phyloP scores from a whole-genome alignment of 805 yeast genomes.

The Kurtzmaniella fragi region DNA sequence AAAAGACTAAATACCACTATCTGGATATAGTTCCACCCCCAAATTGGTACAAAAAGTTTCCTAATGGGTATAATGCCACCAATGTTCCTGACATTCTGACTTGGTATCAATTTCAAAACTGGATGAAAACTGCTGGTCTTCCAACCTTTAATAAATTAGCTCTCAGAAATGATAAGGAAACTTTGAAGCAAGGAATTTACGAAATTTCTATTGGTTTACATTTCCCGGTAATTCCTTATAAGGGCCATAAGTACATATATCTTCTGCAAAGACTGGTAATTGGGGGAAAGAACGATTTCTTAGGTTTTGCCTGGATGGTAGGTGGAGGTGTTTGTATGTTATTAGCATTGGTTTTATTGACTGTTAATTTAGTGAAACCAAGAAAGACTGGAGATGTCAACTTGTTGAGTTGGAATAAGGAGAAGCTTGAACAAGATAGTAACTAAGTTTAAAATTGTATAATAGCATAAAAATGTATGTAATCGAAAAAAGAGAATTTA shows the following conservation, averaged over 20 bases:
- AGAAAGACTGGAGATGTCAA: slow-evolving; percentile 69
- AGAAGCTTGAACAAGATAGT: slow-evolving; percentile 17
- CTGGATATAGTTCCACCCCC: slow-evolving; percentile 41
- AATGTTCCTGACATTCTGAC: slow-evolving; percentile 40
- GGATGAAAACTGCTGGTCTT: slow-evolving; percentile 42
- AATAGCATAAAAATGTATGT: slow-evolving; percentile 1
- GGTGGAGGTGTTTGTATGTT: slow-evolving; percentile 68
- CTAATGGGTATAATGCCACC: slow-evolving; percentile 38
- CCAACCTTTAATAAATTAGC: slow-evolving; percentile 45
- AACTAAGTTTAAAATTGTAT: slow-evolving; percentile 2
- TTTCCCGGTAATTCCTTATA: slow-evolving; percentile 68
- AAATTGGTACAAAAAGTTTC: slow-evolving; percentile 39
- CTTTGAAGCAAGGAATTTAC: slow-evolving; percentile 53
- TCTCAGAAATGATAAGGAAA: slow-evolving; percentile 55
- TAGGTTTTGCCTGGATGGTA: slow-evolving; percentile 71
- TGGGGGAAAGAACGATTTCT: slow-evolving; percentile 72
- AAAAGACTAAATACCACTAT: slow-evolving; percentile 35
- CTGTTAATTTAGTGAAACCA: slow-evolving; percentile 57
- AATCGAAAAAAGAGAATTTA: background rate
- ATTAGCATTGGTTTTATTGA: slow-evolving; percentile 47
- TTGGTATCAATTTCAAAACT: slow-evolving; percentile 42
- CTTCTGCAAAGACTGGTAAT: slow-evolving; percentile 65
- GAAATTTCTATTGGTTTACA: slow-evolving; percentile 65
- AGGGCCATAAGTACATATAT: slow-evolving; percentile 64
- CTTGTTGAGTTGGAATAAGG: slow-evolving; percentile 69